Conservation (phyloP, 192 early-diverging fungal species). For the Thamnidium elegans region DNA sequence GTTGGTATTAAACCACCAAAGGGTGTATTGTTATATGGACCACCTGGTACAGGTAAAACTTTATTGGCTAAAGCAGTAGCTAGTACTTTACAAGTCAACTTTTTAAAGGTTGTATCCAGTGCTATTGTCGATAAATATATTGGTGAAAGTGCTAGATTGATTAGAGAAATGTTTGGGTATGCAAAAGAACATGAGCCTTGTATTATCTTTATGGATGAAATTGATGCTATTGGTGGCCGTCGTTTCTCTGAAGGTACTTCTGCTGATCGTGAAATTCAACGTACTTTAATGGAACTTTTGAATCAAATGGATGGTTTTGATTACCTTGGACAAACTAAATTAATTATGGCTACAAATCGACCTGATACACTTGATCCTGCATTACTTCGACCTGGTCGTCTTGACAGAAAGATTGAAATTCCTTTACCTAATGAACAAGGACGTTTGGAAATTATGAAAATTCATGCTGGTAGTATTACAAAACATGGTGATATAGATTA, state of each 20-base stretch:
- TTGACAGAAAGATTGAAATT: conserved; percentile 99
- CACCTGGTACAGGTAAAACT: conserved; percentile 98
- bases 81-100: conserved; percentile 95
- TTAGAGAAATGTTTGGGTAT: conserved; percentile 99
- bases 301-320: conserved; percentile 99
- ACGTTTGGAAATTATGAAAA: conserved; percentile 94
- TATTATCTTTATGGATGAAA: conserved; percentile 99
- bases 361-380: conserved; percentile 99
- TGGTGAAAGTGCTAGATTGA: conserved; percentile 94
- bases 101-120: conserved; percentile 96
- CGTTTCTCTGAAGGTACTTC: conserved; percentile 98
- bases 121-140: conserved; percentile 99
- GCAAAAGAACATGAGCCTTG: conserved; percentile 99
- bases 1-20: conserved; percentile 99
- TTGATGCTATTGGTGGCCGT: conserved; percentile 98
- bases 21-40: conserved; percentile 94
- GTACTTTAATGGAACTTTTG: conserved; percentile 97
- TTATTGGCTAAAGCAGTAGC: conserved; percentile 96
- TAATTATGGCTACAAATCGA: conserved; percentile 99
- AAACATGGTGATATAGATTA: conserved; percentile 98
- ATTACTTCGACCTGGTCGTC: conserved; percentile 90
- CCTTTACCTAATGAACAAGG: conserved; percentile 98
- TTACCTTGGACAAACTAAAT: conserved; percentile 93
- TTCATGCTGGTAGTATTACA: conserved; percentile 89
- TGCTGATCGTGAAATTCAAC: conserved; percentile 99